A percentile compares a stretch with the other conserved stretches of the same genome.
Conservation (phyloP, 805 yeast genomes). For the Cyberlindnera subsufficiens region DNA sequence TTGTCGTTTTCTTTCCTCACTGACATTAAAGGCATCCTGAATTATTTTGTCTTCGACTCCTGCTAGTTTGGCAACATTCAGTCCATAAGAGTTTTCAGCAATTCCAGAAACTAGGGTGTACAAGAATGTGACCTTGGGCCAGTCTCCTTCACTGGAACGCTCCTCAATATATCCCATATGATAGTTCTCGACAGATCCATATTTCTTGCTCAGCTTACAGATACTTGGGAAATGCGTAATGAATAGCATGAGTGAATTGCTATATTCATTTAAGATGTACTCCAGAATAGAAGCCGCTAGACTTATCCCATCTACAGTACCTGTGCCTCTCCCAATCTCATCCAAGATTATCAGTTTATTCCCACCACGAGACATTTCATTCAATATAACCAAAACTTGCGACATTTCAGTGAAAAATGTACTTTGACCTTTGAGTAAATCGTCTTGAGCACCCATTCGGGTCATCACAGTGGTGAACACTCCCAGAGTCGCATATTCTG, state of each 20-base stretch:
- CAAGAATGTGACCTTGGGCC: constrained; percentile 70
- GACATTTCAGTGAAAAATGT: constrained; percentile 96
- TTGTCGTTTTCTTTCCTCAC: constrained; percentile 67
- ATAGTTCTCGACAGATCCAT: constrained; percentile 66
- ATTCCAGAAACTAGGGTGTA: constrained; percentile 90
- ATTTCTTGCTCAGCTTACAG: constrained; percentile 64
- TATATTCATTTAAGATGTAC: constrained; percentile 52
- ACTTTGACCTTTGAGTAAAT: constrained; percentile 91
- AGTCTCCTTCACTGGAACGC: constrained; percentile 27
- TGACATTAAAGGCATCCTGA: constrained; percentile 85
- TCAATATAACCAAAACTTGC: constrained; percentile 81
- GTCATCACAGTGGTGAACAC: constrained; percentile 88
- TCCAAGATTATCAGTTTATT: constrained; percentile 84
- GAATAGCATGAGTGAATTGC: constrained; percentile 73
- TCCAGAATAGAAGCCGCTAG: constrained; percentile 94
- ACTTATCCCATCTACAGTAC: constrained; percentile 95
- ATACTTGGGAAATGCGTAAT: constrained; percentile 97
- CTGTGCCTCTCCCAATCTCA: constrained; percentile 80
- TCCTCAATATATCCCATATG: constrained; percentile 69
- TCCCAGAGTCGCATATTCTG: constrained; percentile 67
- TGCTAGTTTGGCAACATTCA: constrained; percentile 94
- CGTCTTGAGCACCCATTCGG: constrained; percentile 97
- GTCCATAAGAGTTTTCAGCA: constrained; percentile 92
- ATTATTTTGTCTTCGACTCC: constrained; percentile 84
- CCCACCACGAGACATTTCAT: constrained; percentile 40